Percentiles rank a stretch among this genome's conserved stretches.
These are phyloP conservation scores for Candida pseudoviswanathii DNA, from an alignment of 1,139 yeast species.

Conservation along the genomic window DNA sequence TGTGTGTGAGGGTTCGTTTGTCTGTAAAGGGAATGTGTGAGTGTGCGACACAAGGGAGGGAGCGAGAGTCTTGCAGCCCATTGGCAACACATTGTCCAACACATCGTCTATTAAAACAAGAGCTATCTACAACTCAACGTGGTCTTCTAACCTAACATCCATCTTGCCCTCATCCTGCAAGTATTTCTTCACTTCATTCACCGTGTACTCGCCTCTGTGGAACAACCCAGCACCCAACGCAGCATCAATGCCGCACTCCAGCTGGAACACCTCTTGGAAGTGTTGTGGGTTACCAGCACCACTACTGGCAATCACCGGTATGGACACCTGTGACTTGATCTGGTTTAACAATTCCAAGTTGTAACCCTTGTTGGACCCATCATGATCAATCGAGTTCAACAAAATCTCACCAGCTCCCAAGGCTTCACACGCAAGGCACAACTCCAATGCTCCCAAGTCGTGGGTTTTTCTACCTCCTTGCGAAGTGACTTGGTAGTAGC, in stretches of 20 bases:
- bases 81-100: no score
- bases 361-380: constrained; percentile 91
- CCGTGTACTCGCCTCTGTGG: constrained; percentile 91
- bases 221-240: constrained; percentile 98
- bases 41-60: no score
- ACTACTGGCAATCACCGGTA: constrained; percentile 95
- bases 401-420: constrained; percentile 97
- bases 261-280: constrained; percentile 78
- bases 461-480: constrained; percentile 93
- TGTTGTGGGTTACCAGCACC: constrained; percentile 96
- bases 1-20: no score
- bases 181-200: constrained; percentile 74
- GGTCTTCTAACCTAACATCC: constrained; percentile 91
- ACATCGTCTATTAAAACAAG: no score
- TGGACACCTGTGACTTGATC: constrained; percentile 71
- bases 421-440: constrained; percentile 84
- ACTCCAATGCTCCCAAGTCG: constrained; percentile 88
- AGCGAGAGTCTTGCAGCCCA: no score
- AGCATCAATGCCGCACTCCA: constrained; percentile 83
- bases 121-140: constrained; percentile 40
- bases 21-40: no score
- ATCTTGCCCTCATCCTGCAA: constrained; percentile 84
- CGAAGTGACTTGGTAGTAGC: constrained; percentile 93
- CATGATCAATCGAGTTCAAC: constrained; percentile 92
- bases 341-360: constrained; percentile 82